Conservation (phyloP, 2,329 filamentous ascomycete species). For the Colletotrichum orbiculare region DNA sequence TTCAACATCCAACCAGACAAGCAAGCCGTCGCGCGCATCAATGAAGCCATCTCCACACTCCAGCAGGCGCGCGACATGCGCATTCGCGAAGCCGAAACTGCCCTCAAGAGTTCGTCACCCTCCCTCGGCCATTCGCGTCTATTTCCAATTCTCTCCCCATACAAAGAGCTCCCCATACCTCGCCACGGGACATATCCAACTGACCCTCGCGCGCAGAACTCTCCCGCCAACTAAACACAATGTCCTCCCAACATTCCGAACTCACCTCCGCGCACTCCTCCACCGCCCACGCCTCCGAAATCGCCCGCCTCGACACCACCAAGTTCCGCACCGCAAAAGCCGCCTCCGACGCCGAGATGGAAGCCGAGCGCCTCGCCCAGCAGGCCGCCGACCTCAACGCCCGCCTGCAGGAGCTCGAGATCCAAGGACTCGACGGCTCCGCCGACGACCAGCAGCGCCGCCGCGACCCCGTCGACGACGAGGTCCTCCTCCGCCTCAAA, state of each 20-base stretch:
- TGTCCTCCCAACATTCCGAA: conserved; percentile 81
- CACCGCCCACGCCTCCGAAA: conserved; percentile 82
- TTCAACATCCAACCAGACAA: conserved; percentile 96
- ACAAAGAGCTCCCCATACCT: conserved; percentile 39
- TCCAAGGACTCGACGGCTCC: conserved; percentile 84
- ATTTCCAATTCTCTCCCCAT: conserved; percentile 7
- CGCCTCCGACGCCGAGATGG: conserved; percentile 88
- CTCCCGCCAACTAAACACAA: conserved; percentile 78
- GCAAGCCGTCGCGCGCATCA: conserved; percentile 82
- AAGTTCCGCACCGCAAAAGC: conserved; percentile 97
- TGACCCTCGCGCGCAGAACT: conserved; percentile 59
- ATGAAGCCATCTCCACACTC: conserved; percentile 85
- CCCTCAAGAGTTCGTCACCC: conserved; percentile 67
- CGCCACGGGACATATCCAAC: conserved; percentile 39
- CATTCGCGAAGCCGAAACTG: conserved; percentile 74
- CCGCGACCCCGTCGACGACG: conserved; percentile 67
- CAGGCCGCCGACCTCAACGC: conserved; percentile 81
- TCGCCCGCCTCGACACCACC: conserved; percentile 87
- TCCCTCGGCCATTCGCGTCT: not conserved
- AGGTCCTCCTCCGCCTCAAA: conserved; percentile 80
- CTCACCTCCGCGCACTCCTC: conserved; percentile 80
- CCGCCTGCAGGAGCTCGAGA: conserved; percentile 83
- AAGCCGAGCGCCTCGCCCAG: conserved; percentile 88
- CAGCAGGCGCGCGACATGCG: conserved; percentile 84
- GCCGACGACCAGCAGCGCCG: conserved; percentile 46